Conservation (phyloP, 352 stramenopile species). For the Globisporangium viniferum region DNA sequence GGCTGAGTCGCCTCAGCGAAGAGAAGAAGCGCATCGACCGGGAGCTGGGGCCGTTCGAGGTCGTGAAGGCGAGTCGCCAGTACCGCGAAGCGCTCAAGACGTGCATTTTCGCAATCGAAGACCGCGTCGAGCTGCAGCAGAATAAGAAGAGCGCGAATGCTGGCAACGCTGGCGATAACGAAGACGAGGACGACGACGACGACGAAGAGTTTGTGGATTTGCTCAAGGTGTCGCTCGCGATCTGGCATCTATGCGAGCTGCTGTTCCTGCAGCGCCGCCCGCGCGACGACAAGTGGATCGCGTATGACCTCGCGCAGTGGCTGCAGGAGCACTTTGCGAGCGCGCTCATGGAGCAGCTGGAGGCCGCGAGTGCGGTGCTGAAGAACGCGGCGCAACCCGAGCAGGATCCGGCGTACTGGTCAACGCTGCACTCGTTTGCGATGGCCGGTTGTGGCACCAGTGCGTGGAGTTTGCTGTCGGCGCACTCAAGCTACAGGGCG, state of each 20-base stretch:
- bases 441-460: slow-evolving; percentile 45
- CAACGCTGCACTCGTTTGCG: slow-evolving; percentile 55
- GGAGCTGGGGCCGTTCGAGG: slow-evolving; percentile 25
- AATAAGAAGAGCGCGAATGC: neutral
- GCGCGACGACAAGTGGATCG: slow-evolving; percentile 49
- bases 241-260: slow-evolving; percentile 80
- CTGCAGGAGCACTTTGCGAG: slow-evolving; percentile 75
- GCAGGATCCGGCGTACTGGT: slow-evolving; percentile 55
- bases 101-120: slow-evolving; percentile 63
- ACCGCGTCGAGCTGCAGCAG: slow-evolving; percentile 32
- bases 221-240: slow-evolving; percentile 73
- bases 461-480: slow-evolving; percentile 58
- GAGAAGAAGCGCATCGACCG: slow-evolving; percentile 16
- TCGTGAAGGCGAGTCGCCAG: slow-evolving; percentile 56
- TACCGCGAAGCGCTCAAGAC: slow-evolving; percentile 70
- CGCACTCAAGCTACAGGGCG: slow-evolving; percentile 55
- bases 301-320: slow-evolving; percentile 72
- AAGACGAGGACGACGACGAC: slow-evolving; percentile 28
- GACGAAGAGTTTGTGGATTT: slow-evolving; percentile 57
- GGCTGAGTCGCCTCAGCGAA: slow-evolving; percentile 19
- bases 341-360: slow-evolving; percentile 47
- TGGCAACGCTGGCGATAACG: too few relatives aligned
- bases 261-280: slow-evolving; percentile 59
- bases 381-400: slow-evolving; percentile 33
- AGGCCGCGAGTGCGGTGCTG: slow-evolving; percentile 42